A percentile compares a stretch with the other conserved stretches of the same genome.
These are phyloP conservation scores for Hydnum rufescens DNA, from an alignment of 768 basidiomycete species.

Conservation along the genomic window DNA sequence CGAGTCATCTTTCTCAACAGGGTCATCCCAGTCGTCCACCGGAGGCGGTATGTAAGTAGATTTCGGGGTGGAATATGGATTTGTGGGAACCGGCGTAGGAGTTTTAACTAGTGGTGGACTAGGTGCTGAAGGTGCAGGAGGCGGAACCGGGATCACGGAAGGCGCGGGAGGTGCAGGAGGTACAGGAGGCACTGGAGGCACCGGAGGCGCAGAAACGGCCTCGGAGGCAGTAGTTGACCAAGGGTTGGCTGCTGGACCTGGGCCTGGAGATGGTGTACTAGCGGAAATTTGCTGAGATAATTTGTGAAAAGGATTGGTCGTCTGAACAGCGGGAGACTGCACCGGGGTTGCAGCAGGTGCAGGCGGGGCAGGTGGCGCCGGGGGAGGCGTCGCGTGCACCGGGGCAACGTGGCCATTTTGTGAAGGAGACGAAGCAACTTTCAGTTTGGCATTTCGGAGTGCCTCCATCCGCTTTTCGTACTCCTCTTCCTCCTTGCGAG, in stretches of 20 bases:
- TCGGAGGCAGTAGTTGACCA: constrained; percentile 27
- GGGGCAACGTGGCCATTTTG: constrained; percentile 14
- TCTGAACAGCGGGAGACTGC: constrained; percentile 15
- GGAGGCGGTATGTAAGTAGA: constrained; percentile 22
- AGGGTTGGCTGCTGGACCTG: constrained; percentile 43
- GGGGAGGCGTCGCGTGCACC: constrained; percentile 17
- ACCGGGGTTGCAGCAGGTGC: constrained; percentile 16
- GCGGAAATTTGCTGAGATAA: constrained; percentile 27
- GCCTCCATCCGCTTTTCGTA: constrained; percentile 13
- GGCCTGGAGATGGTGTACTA: constrained; percentile 6
- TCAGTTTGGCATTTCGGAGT: neutral
- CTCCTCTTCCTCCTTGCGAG: constrained; percentile 31
- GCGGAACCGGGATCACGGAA: neutral
- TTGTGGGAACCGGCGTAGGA: constrained; percentile 35
- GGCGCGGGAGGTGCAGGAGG: constrained; percentile 18
- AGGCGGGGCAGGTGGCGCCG: constrained; percentile 15
- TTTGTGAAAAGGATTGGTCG: constrained; percentile 66
- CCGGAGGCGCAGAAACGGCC: constrained; percentile 12
- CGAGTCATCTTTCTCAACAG: constrained; percentile 43
- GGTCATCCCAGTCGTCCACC: constrained; percentile 72
- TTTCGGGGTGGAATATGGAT: constrained; percentile 38
- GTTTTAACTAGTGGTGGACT: constrained; percentile 17
- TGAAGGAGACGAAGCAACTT: constrained; percentile 15
- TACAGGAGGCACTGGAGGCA: constrained; percentile 22
- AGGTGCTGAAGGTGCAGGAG: constrained; percentile 12